A percentile compares a stretch with the other conserved stretches of the same genome.
phyloP scores from a whole-genome alignment of 2,329 filamentous ascomycete species.

The Ophiosphaerella narmari region DNA sequence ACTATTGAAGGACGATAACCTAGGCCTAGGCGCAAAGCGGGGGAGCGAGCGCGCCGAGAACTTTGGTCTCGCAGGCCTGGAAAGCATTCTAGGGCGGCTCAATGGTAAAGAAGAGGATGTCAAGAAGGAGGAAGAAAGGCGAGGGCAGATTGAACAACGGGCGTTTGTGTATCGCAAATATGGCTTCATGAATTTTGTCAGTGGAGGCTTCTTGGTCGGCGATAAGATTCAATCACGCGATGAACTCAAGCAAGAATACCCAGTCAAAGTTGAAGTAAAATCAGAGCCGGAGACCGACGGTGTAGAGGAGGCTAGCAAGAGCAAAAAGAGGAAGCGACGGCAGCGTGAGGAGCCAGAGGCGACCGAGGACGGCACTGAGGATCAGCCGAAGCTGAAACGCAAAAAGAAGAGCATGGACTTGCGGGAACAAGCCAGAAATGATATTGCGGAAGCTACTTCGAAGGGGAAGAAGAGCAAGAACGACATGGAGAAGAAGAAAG shows the following conservation, averaged over 20 bases:
- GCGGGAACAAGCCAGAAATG: slow-evolving; percentile 32
- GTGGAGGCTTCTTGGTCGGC: slow-evolving; percentile 73
- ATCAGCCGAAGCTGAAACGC: slow-evolving; percentile 40
- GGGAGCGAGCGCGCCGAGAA: slow-evolving; percentile 70
- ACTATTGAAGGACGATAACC: slow-evolving; percentile 83
- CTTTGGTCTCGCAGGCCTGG: slow-evolving; percentile 85
- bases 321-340: slow-evolving; percentile 42
- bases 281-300: slow-evolving; percentile 46
- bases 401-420: slow-evolving; percentile 46
- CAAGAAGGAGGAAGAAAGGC: slow-evolving; percentile 69
- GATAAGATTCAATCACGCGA: slow-evolving; percentile 58
- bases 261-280: slow-evolving; percentile 46
- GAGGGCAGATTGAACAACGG: slow-evolving; percentile 72
- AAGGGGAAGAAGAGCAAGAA: slow-evolving; percentile 40
- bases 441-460: slow-evolving; percentile 17
- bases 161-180: slow-evolving; percentile 76
- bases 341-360: slow-evolving; percentile 29
- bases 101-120: slow-evolving; percentile 85
- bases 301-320: slow-evolving; percentile 23
- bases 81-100: slow-evolving; percentile 81
- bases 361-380: slow-evolving; percentile 37
- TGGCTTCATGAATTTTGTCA: slow-evolving; percentile 83
- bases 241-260: slow-evolving; percentile 47
- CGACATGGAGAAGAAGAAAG: slow-evolving; percentile 30
- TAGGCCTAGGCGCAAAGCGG: slow-evolving; percentile 83